phyloP scores from a whole-genome alignment of 2,329 filamentous ascomycete genomes.

The Dactylellina sp. region DNA sequence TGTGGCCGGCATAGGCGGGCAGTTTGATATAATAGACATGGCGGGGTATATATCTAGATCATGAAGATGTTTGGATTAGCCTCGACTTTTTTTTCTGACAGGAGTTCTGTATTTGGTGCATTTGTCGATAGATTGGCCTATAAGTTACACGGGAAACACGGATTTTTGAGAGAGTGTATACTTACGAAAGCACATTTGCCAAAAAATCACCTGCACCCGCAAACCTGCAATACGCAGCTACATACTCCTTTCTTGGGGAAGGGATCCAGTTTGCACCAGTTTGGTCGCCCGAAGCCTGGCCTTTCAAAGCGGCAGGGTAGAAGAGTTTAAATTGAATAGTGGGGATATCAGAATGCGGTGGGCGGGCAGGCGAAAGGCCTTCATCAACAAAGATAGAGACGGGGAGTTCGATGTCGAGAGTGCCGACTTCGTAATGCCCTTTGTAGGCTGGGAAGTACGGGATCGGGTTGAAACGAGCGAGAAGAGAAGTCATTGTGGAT shows the following conservation, averaged over 20 bases:
- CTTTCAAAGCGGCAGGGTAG: conserved; percentile 70
- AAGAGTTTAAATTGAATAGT: conserved; percentile 85
- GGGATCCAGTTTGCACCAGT: conserved; percentile 78
- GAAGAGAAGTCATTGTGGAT: conserved; percentile 29
- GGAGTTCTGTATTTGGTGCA: no score
- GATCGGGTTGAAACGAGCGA: conserved; percentile 31
- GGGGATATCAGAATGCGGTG: conserved; percentile 64
- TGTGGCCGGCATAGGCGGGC: conserved; percentile 71
- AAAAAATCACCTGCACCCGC: conserved; percentile 73
- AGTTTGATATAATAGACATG: conserved; percentile 80
- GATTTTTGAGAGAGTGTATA: conserved; percentile 1
- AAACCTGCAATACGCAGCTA: conserved; percentile 81
- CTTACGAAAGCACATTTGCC: conserved; percentile 67
- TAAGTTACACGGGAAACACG: background rate
- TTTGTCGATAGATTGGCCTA: no score
- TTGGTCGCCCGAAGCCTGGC: background rate
- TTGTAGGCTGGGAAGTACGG: conserved; percentile 80
- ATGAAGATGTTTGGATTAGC: no score
- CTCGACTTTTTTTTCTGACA: no score
- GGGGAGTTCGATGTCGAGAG: conserved; percentile 84
- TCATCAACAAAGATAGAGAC: conserved; percentile 63
- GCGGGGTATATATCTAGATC: conserved; percentile 74
- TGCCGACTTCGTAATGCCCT: conserved; percentile 82
- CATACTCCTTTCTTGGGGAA: conserved; percentile 78
- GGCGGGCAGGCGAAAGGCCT: conserved; percentile 58